Evolutionary conservation across 1,284 basidiomycete species (phyloP).

Genomic region (Heimioporus retisporus): DNA sequence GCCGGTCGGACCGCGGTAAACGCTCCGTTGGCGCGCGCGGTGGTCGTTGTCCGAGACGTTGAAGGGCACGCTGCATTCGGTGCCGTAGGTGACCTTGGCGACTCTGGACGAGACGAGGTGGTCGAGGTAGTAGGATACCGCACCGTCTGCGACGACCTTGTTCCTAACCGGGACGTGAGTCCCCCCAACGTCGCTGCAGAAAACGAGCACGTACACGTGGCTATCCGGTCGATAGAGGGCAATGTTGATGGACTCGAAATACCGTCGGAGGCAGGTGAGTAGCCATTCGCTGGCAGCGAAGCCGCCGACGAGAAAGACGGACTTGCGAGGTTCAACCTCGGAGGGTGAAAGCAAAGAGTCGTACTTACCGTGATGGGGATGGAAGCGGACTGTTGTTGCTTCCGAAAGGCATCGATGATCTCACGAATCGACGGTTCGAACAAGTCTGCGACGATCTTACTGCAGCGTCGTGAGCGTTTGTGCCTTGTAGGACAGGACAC

Average conservation of each 20-base stretch:
- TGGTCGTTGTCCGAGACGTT: slow-evolving; percentile 49
- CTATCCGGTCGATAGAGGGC: slow-evolving; percentile 50
- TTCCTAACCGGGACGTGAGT: slow-evolving; percentile 46
- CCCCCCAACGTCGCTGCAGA: no score
- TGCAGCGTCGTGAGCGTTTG: slow-evolving; percentile 19
- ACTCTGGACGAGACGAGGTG: slow-evolving; percentile 59
- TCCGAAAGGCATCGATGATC: slow-evolving; percentile 51
- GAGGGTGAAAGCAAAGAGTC: background rate
- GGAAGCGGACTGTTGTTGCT: slow-evolving; percentile 43
- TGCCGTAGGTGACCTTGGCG: slow-evolving; percentile 57
- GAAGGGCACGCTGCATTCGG: slow-evolving; percentile 40
- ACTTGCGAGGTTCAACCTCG: slow-evolving; percentile 31
- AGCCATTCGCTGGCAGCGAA: slow-evolving; percentile 65
- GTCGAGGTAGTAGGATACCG: slow-evolving; percentile 60
- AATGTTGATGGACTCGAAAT: slow-evolving; percentile 42
- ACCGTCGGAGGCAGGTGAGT: slow-evolving; percentile 47
- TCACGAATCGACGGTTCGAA: slow-evolving; percentile 58
- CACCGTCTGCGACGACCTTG: slow-evolving; percentile 47
- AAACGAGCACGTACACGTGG: slow-evolving; percentile 45
- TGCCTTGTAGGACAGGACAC: no score
- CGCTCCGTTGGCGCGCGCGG: slow-evolving; percentile 32
- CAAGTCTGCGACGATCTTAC: slow-evolving; percentile 52
- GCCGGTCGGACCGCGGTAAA: slow-evolving; percentile 35
- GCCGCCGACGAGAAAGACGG: slow-evolving; percentile 54
- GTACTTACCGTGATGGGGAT: slow-evolving; percentile 46